Base-by-base conservation (phyloP, 768 basidiomycete genomes). In the Cubamyces lactineus region DNA sequence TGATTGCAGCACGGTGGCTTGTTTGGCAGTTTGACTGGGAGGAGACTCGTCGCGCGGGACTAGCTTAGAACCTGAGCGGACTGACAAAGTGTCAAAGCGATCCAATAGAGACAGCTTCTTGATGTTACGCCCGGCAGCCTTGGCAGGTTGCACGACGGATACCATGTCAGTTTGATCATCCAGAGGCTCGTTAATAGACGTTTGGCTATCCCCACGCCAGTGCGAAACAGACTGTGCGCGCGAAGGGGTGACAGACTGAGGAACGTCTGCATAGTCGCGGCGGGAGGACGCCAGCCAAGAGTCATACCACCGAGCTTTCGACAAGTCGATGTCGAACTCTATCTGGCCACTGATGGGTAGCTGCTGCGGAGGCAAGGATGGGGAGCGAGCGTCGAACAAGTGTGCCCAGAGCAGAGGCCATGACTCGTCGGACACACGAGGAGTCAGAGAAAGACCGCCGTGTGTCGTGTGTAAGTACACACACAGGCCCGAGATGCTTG, bases 271-370 rank as follows among this genome's bases (percentile, higher is more conserved):
- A 23, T 73, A 64, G 41, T 83, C 78, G 63, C 80, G 69, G 54
- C 75, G 65, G 19, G 76, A 74, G 57, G 82, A 72, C n/a, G 81
- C 77, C 21, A 86, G 62, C 91, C 91, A 96, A 0, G 85, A 76
- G 17, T 84, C 76, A 67, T 86, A 91, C 94, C 94, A 96, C 28
- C 84, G 81, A 17, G 94, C 94, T 63, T 85, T 82, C 39, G 79
- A 77, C 48, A 83, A 62, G 75, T 96, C 94, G 48, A 96, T 83
- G 74, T 96, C 94, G 71, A 96, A 94, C 74, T 96, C 93, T 28
- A 96, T 82, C 28, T 83, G 86, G 5, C 91, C 94, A 46, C 84
- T 80, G 59, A 96, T 87, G 0, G 91, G 87, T 19, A 83, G 69
- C 53, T 77, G 79, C 23, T 72, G 71, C 24, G 70, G 66, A 61